Conservation (phyloP, 1,284 basidiomycete species). For the Vanrija pseudolonga region DNA sequence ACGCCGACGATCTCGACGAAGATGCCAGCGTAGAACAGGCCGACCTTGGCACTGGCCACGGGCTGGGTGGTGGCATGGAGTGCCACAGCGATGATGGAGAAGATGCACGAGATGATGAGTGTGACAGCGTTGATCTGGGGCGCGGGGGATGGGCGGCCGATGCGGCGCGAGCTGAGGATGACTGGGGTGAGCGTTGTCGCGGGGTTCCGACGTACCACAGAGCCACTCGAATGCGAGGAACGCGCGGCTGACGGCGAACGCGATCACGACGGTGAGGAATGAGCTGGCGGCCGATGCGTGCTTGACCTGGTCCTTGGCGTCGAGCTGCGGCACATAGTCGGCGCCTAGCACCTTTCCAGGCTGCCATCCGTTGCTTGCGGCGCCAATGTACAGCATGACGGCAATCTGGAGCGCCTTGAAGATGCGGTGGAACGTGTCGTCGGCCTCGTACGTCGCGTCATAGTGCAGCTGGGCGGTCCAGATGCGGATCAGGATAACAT, state of each 20-base stretch:
- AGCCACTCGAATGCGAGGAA: neutral
- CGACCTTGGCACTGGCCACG: neutral
- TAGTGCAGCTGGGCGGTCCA: constrained; percentile 28
- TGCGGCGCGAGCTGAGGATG: neutral
- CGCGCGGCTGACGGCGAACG: neutral
- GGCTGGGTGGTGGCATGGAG: neutral
- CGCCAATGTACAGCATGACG: neutral
- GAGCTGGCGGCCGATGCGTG: neutral
- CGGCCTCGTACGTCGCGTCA: constrained; percentile 24
- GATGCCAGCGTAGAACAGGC: neutral
- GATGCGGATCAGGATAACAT: constrained; percentile 21
- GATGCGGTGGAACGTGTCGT: constrained; percentile 3
- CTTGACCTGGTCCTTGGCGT: neutral
- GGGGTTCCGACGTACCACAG: neutral
- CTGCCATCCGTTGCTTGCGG: neutral
- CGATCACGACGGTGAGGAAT: neutral
- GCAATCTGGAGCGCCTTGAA: neutral
- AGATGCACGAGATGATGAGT: neutral
- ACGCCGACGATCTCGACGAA: neutral
- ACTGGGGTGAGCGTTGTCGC: neutral
- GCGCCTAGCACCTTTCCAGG: neutral
- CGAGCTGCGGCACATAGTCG: neutral
- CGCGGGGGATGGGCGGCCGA: neutral
- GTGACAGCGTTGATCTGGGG: neutral
- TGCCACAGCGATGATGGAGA: neutral